Evolutionary conservation across 768 basidiomycete genomes (phyloP), one percentile per base, ranked within the genome.

Genomic region (Boletus reticuloceps): DNA sequence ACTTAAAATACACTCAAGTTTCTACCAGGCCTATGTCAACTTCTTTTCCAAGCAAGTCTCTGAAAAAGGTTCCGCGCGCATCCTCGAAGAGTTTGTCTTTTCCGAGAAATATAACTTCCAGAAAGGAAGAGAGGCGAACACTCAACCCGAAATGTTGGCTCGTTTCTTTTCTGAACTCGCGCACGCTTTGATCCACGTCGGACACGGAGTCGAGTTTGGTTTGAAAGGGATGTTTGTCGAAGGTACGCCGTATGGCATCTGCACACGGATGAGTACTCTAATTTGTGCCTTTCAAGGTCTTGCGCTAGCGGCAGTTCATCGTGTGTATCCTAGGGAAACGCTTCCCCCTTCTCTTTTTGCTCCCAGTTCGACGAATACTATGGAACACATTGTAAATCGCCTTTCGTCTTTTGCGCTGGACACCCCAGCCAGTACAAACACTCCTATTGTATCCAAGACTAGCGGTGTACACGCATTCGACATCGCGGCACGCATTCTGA

Each of bases 171-270:
- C 75, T 0, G 82, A 79, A 0, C 59, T 88, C 20, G 5, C 88
- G 3, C 88, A 89, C 59, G 77, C 86, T 0, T 44, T 86, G 51
- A 88, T 89, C 43, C 83, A 88, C 61, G 59, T 72, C 10, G 86
- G 84, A 4, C 79, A 82, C 59, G 87, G 86, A 0, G 55, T 75
- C 5, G 88, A 89, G 66, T 88, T 89, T 55, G 77, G 78, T 9
- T 47, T 88, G 37, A 80, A 77, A 16, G 88, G 86, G 1, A 74
- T 86, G 64, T 61, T 84, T 1, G 79, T 78, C 5, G 86, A 89
- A 76, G 88, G 86, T 83, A 17, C 9, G 56, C 34, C 25, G 14
- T 16, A 3, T 34, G 5, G 7, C 31, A 20, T 14, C 5, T 25
- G 20, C n/a, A 10, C 11, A 14, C 1, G n/a, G 16, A 54, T 12